Percentiles rank a stretch among this genome's conserved stretches.
phyloP scores from a whole-genome alignment of 176 grass and related monocot genomes.

The Rhynchospora tenuis region DNA sequence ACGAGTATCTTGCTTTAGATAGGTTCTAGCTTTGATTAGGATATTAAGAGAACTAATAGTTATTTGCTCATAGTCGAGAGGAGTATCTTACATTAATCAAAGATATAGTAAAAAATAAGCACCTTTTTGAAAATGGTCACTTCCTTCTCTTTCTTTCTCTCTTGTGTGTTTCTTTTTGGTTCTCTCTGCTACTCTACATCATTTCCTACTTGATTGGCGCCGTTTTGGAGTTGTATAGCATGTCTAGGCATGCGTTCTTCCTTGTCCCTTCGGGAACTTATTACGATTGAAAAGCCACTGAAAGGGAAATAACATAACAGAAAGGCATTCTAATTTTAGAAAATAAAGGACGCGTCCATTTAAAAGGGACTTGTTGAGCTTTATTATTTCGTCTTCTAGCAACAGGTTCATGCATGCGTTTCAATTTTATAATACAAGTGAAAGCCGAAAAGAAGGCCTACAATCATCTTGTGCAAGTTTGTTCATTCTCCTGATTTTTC shows the following conservation, averaged over 20 bases:
- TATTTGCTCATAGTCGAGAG: background rate
- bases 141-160: background rate
- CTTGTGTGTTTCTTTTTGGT: background rate
- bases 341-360: background rate
- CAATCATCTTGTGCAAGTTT: background rate
- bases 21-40: background rate
- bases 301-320: background rate
- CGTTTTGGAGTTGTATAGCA: background rate
- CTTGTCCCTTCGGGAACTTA: background rate
- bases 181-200: background rate
- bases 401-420: background rate
- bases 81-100: conserved; percentile 3
- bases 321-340: background rate
- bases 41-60: conserved; percentile 8
- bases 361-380: background rate
- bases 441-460: background rate
- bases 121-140: background rate
- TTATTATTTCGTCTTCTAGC: background rate
- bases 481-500: no score
- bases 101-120: background rate
- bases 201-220: background rate
- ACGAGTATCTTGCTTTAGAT: background rate
- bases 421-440: background rate
- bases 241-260: background rate
- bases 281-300: background rate